Evolutionary conservation across 371 early-diverging fungal genomes (phyloP).

Genomic region (Rhizopus microsporus): DNA sequence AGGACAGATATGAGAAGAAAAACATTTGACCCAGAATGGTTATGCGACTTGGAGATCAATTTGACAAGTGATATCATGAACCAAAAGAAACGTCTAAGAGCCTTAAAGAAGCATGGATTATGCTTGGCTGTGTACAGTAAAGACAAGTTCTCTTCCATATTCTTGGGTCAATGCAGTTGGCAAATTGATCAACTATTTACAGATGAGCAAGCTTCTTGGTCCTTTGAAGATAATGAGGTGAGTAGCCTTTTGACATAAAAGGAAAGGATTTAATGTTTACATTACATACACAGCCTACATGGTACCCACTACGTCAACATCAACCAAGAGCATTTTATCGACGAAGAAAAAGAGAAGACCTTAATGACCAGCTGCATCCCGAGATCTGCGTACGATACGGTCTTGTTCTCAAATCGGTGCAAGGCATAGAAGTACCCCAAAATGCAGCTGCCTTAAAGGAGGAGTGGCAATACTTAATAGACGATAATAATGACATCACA

Average conservation of each 20-base stretch:
- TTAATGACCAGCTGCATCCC: conserved; percentile 13
- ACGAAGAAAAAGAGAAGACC: conserved; percentile 16
- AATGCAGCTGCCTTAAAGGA: conserved; percentile 9
- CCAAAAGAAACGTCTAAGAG: conserved; percentile 22
- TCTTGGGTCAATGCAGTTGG: conserved; percentile 38
- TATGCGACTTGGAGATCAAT: conserved; percentile 44
- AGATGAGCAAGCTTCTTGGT: conserved; percentile 11
- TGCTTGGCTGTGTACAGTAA: conserved; percentile 38
- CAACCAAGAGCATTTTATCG: conserved; percentile 18
- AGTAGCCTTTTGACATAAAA: conserved; percentile 5
- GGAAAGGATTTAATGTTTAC: not conserved
- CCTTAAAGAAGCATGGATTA: conserved; percentile 34
- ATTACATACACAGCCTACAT: conserved; percentile 16
- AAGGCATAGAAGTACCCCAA: conserved; percentile 6
- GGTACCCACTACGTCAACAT: conserved; percentile 17
- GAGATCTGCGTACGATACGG: conserved; percentile 24
- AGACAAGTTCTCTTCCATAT: conserved; percentile 44
- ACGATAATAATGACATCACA: conserved; percentile 2
- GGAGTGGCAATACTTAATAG: conserved; percentile 20
- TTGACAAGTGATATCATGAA: conserved; percentile 27
- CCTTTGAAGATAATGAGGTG: conserved; percentile 29
- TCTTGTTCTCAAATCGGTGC: conserved; percentile 9
- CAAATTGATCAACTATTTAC: conserved; percentile 34
- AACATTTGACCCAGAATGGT: conserved; percentile 41
- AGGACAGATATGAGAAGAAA: conserved; percentile 44